Evolutionary conservation across 2,329 filamentous ascomycete genomes (phyloP).

Genomic region (Pezicula neosporulosa): DNA sequence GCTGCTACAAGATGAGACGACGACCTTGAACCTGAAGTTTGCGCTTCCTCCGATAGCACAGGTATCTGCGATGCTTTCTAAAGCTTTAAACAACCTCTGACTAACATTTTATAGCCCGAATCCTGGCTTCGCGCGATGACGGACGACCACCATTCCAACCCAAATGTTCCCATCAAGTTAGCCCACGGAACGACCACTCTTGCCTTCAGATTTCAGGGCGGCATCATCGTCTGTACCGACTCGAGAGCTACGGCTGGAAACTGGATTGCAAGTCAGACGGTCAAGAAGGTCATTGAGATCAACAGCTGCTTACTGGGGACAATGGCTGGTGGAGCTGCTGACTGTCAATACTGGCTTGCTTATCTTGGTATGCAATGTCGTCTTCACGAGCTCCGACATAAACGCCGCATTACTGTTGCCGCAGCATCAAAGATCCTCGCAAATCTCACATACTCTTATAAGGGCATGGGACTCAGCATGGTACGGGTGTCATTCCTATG

Average conservation of each 20-base stretch:
- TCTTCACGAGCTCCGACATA: slow-evolving; percentile 97
- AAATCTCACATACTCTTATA: slow-evolving; percentile 98
- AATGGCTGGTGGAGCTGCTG: slow-evolving; percentile 97
- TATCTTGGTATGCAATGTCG: slow-evolving; percentile 99
- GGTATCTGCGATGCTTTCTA: slow-evolving; percentile 31
- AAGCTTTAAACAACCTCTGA: background rate
- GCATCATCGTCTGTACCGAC: slow-evolving; percentile 97
- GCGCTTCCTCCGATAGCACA: slow-evolving; percentile 90
- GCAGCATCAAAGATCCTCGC: slow-evolving; percentile 97
- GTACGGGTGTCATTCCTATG: no score
- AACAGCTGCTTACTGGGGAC: slow-evolving; percentile 91
- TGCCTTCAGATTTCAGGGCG: slow-evolving; percentile 95
- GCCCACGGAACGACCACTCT: slow-evolving; percentile 98
- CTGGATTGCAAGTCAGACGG: slow-evolving; percentile 99
- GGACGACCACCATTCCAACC: slow-evolving; percentile 96
- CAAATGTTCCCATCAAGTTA: slow-evolving; percentile 97
- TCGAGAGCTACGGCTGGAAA: slow-evolving; percentile 95
- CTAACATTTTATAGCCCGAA: slow-evolving; percentile 57
- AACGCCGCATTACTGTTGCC: slow-evolving; percentile 95
- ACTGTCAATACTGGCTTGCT: slow-evolving; percentile 99
- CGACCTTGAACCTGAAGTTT: slow-evolving; percentile 86
- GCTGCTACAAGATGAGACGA: slow-evolving; percentile 59
- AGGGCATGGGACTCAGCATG: slow-evolving; percentile 98
- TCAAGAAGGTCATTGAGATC: slow-evolving; percentile 99
- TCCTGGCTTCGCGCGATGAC: slow-evolving; percentile 96